Conservation (phyloP, 257 asterid genomes). For the Capsicum baccatum region DNA sequence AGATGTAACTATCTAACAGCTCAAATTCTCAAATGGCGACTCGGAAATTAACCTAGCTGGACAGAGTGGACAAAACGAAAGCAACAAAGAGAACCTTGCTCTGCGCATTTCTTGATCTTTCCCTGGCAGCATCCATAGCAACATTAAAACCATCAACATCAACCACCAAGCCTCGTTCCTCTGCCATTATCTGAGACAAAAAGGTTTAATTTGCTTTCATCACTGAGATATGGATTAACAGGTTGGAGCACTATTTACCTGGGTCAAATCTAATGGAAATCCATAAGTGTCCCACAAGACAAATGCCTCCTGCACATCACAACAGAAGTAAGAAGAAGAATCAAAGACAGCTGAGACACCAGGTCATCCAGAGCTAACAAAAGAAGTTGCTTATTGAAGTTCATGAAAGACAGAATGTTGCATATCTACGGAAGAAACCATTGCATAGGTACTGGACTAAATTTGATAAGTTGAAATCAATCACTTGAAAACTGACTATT, state of each 20-base stretch:
- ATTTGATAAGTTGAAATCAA: slow-evolving; percentile 9
- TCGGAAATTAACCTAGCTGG: background rate
- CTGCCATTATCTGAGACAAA: slow-evolving; percentile 86
- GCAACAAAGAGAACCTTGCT: slow-evolving; percentile 63
- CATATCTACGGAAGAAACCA: background rate
- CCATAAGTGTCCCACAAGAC: slow-evolving; percentile 97
- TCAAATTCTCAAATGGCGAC: background rate
- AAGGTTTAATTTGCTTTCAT: slow-evolving; percentile 17
- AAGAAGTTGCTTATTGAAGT: slow-evolving; percentile 21
- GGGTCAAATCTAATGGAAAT: slow-evolving; percentile 96
- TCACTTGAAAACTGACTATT: background rate
- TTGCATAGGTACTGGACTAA: background rate
- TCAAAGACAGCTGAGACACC: background rate
- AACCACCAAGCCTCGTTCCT: slow-evolving; percentile 88
- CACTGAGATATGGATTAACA: slow-evolving; percentile 18
- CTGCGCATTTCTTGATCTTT: slow-evolving; percentile 94
- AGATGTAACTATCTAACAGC: background rate
- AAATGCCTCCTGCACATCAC: slow-evolving; percentile 85
- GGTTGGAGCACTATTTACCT: slow-evolving; percentile 52
- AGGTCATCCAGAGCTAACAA: background rate
- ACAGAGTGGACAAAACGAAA: slow-evolving; percentile 26
- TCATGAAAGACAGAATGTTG: background rate
- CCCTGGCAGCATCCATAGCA: slow-evolving; percentile 87
- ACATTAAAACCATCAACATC: slow-evolving; percentile 71
- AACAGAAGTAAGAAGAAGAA: slow-evolving; percentile 34